Evolutionary conservation across 2,329 filamentous ascomycete genomes (phyloP).

Genomic region (Huntiella savannae): DNA sequence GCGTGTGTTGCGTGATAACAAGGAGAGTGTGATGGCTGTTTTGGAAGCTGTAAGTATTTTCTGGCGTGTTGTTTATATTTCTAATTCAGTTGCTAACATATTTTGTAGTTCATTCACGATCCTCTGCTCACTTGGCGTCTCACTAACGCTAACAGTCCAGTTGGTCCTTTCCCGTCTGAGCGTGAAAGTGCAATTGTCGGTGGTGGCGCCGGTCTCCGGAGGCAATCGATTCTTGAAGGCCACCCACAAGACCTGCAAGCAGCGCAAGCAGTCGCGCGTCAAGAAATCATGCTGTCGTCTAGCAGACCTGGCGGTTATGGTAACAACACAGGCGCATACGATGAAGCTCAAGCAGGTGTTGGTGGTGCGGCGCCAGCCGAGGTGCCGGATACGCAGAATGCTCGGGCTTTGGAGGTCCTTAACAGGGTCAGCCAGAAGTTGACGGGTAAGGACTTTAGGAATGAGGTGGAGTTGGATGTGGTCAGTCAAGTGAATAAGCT

Average conservation of each 20-base stretch:
- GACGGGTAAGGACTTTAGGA: slow-evolving; percentile 81
- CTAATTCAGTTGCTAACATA: slow-evolving; percentile 9
- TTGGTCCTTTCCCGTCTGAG: slow-evolving; percentile 46
- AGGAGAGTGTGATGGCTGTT: slow-evolving; percentile 96
- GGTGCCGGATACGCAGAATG: slow-evolving; percentile 68
- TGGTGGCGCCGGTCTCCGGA: slow-evolving; percentile 33
- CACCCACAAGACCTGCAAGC: slow-evolving; percentile 40
- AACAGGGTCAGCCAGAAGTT: slow-evolving; percentile 88
- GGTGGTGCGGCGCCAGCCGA: slow-evolving; percentile 18
- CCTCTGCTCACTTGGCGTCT: slow-evolving; percentile 96
- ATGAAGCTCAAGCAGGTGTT: not conserved
- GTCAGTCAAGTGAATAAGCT: slow-evolving; percentile 85
- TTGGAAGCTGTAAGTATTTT: slow-evolving; percentile 67
- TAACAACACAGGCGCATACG: slow-evolving; percentile 22
- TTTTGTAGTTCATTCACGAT: slow-evolving; percentile 98
- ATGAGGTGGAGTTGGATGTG: slow-evolving; percentile 64
- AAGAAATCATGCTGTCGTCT: slow-evolving; percentile 18
- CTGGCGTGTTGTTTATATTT: not conserved
- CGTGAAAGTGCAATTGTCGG: slow-evolving; percentile 34
- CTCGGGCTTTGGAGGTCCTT: slow-evolving; percentile 76
- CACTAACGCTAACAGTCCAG: slow-evolving; percentile 40
- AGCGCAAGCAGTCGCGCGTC: slow-evolving; percentile 18
- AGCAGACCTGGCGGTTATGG: slow-evolving; percentile 36
- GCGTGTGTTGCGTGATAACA: slow-evolving; percentile 88
- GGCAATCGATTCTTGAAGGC: slow-evolving; percentile 48